Percentiles rank a stretch among this genome's conserved stretches.
Evolutionary conservation across 495 filamentous ascomycete species (phyloP).

Genomic region (Bathelium albidoporum): DNA sequence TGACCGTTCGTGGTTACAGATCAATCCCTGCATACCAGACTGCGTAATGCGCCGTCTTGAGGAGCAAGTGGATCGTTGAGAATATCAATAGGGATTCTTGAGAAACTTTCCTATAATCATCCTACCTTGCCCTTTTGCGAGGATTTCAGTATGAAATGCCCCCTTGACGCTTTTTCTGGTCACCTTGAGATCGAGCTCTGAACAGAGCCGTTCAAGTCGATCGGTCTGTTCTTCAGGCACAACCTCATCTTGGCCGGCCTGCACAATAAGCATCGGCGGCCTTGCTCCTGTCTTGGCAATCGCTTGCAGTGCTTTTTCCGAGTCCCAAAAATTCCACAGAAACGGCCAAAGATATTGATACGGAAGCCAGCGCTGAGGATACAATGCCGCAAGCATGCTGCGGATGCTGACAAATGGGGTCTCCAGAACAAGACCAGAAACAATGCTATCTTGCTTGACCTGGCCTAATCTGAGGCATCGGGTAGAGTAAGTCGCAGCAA

Average conservation of each 20-base stretch:
- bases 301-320: slow-evolving; percentile 25
- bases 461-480: slow-evolving; percentile 20
- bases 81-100: no score
- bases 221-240: slow-evolving; percentile 49
- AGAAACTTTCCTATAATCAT: neutral
- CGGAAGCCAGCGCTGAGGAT: slow-evolving; percentile 74
- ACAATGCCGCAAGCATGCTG: slow-evolving; percentile 64
- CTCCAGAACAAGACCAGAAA: slow-evolving; percentile 50
- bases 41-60: no score
- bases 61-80: no score
- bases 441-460: slow-evolving; percentile 3
- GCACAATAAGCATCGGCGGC: slow-evolving; percentile 46
- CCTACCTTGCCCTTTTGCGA: neutral
- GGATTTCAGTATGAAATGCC: slow-evolving; percentile 44
- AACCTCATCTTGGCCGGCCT: slow-evolving; percentile 58
- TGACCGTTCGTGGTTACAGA: no score
- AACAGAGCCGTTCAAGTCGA: slow-evolving; percentile 35
- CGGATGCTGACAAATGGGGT: slow-evolving; percentile 65
- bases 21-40: no score
- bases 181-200: slow-evolving; percentile 26
- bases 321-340: slow-evolving; percentile 47
- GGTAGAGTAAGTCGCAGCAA: slow-evolving; percentile 45
- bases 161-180: slow-evolving; percentile 31
- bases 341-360: slow-evolving; percentile 54
- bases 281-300: slow-evolving; percentile 23